Percentiles rank a stretch among this genome's conserved stretches.
Conservation (phyloP, 805 yeast species). For the Spathaspora hagerdaliae region DNA sequence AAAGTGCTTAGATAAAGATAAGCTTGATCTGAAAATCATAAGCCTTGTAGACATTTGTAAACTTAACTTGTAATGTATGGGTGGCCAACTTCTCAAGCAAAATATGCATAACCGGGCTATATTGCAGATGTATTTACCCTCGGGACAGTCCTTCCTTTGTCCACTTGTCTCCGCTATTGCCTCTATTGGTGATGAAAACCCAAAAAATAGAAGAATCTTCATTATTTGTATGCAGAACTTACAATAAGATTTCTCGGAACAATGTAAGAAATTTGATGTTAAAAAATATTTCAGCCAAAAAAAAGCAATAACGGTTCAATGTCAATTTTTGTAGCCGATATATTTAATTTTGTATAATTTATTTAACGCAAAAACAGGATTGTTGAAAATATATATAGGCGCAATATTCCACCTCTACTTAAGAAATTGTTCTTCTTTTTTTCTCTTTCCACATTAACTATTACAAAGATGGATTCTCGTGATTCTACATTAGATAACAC, state of each 20-base stretch:
- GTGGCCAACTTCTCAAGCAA: too few relatives aligned
- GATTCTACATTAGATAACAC: constrained; percentile 7
- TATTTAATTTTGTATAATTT: too few relatives aligned
- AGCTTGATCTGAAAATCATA: too few relatives aligned
- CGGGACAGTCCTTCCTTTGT: too few relatives aligned
- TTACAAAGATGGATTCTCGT: background rate
- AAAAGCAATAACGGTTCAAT: background rate
- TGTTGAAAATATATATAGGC: background rate
- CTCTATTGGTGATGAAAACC: too few relatives aligned
- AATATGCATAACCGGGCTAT: too few relatives aligned
- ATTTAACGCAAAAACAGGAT: background rate
- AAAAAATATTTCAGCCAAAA: background rate
- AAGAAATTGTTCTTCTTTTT: background rate
- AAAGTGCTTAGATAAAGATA: background rate
- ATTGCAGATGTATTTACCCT: too few relatives aligned
- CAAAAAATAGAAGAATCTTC: too few relatives aligned
- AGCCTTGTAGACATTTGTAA: too few relatives aligned
- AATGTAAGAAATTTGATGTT: background rate
- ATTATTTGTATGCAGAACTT: background rate
- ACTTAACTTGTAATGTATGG: too few relatives aligned
- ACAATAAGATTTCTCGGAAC: background rate
- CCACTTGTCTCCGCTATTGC: too few relatives aligned
- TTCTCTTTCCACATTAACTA: background rate
- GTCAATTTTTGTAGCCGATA: background rate
- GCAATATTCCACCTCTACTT: background rate